Conservation (phyloP, 2,329 filamentous ascomycete genomes). For the Phyllosticta citrichinensis region DNA sequence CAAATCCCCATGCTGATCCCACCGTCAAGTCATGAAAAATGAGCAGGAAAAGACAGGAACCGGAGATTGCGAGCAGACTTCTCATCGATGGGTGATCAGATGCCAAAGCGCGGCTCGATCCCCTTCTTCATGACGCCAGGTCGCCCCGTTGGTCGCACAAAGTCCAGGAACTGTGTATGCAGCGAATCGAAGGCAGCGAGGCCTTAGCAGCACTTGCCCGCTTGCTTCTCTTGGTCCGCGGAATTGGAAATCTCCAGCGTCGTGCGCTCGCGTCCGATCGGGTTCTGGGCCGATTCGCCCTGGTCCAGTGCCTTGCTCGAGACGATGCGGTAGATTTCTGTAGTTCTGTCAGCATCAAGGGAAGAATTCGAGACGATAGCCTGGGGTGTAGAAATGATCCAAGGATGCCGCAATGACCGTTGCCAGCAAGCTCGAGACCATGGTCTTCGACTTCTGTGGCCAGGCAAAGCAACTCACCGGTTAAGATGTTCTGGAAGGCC, state of each 20-base stretch:
- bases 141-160: constrained; percentile 1
- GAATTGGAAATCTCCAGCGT: constrained; percentile 78
- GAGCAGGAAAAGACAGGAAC: constrained; percentile 6
- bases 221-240: constrained; percentile 68
- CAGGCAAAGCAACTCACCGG: constrained; percentile 51
- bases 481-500: constrained; percentile 98
- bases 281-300: constrained; percentile 70
- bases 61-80: constrained; percentile 9
- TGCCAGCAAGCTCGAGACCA: background rate
- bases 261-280: constrained; percentile 64
- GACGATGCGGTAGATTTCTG: constrained; percentile 99
- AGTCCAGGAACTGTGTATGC: constrained; percentile 9
- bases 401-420: too few species aligned
- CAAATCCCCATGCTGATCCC: constrained; percentile 6
- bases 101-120: constrained; percentile 7
- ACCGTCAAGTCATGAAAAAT: constrained; percentile 3
- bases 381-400: background rate
- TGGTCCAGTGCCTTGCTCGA: constrained; percentile 94
- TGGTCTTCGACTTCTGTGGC: background rate
- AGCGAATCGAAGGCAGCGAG: constrained; percentile 11
- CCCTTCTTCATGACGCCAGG: constrained; percentile 9
- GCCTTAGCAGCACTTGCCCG: constrained; percentile 67
- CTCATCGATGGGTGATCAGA: constrained; percentile 4
- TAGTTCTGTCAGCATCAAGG: background rate
- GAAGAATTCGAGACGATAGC: background rate